These are phyloP conservation scores for Nectriaceae sp. DNA, from an alignment of 2,329 filamentous ascomycete species.

Conservation along the genomic window DNA sequence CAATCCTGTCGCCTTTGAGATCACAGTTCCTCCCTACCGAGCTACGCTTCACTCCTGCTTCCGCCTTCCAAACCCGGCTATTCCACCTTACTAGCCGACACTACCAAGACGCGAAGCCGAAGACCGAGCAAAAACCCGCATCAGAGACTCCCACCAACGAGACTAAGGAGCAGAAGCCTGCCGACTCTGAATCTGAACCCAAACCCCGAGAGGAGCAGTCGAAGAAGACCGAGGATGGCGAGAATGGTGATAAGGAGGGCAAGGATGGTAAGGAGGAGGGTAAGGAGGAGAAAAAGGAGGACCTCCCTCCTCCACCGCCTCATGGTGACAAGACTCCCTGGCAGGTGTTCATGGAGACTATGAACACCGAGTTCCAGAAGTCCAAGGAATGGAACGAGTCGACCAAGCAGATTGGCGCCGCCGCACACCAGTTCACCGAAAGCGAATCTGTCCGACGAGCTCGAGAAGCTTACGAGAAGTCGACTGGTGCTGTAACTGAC, in stretches of 20 bases:
- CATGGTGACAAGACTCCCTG: constrained; percentile 98
- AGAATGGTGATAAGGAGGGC: constrained; percentile 47
- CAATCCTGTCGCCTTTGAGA: constrained; percentile 41
- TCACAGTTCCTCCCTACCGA: constrained; percentile 46
- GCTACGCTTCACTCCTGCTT: constrained; percentile 35
- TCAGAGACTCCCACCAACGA: constrained; percentile 37
- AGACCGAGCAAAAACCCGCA: constrained; percentile 28
- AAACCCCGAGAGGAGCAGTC: constrained; percentile 45
- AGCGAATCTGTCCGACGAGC: constrained; percentile 88
- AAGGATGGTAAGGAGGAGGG: constrained; percentile 51
- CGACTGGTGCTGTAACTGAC: constrained; percentile 78
- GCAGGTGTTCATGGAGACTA: constrained; percentile 98
- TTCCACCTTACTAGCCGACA: constrained; percentile 35
- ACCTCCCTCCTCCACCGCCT: constrained; percentile 83
- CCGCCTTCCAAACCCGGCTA: constrained; percentile 29
- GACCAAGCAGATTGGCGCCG: constrained; percentile 89
- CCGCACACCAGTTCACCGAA: constrained; percentile 88
- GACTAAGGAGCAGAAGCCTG: constrained; percentile 41
- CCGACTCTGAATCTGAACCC: constrained; percentile 34
- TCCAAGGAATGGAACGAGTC: constrained; percentile 99
- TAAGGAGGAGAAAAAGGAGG: constrained; percentile 64
- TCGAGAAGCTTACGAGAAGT: constrained; percentile 82
- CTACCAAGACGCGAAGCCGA: constrained; percentile 37
- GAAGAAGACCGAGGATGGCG: constrained; percentile 43
- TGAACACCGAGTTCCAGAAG: constrained; percentile 89